Conservation (phyloP, 768 basidiomycete genomes). For the Pulveroboletus sp. region DNA sequence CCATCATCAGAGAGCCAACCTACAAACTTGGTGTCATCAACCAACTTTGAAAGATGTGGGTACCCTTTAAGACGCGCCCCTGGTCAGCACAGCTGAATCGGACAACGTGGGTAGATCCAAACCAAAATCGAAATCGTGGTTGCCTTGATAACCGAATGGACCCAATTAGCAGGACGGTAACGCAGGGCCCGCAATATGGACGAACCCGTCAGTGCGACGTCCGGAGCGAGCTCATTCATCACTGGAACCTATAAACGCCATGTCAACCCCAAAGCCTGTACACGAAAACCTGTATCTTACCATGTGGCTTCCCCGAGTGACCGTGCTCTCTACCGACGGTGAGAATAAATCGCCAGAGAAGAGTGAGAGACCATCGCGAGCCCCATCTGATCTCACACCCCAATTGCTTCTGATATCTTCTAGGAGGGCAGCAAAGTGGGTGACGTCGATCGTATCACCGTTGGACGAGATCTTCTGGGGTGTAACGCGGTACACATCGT, state of each 20-base stretch:
- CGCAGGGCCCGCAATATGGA: slow-evolving; percentile 1
- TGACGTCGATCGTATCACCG: slow-evolving; percentile 74
- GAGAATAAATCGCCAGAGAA: slow-evolving; percentile 92
- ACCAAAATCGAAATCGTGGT: slow-evolving; percentile 94
- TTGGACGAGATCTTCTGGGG: slow-evolving; percentile 64
- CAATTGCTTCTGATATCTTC: slow-evolving; percentile 60
- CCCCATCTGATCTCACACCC: slow-evolving; percentile 45
- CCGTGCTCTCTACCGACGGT: slow-evolving; percentile 81
- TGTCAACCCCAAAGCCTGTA: not conserved
- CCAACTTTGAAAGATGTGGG: slow-evolving; percentile 62
- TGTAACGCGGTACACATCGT: slow-evolving; percentile 80
- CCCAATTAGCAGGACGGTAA: slow-evolving; percentile 5
- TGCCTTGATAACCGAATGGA: slow-evolving; percentile 46
- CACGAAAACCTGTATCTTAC: slow-evolving; percentile 36
- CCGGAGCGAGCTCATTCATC: slow-evolving; percentile 76
- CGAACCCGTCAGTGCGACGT: slow-evolving; percentile 78
- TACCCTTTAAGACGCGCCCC: slow-evolving; percentile 46
- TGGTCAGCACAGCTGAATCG: not conserved
- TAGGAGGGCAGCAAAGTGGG: slow-evolving; percentile 77
- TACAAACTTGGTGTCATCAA: slow-evolving; percentile 74
- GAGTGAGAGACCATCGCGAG: slow-evolving; percentile 69
- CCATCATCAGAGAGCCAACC: slow-evolving; percentile 21
- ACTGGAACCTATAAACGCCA: slow-evolving; percentile 65
- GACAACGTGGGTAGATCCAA: slow-evolving; percentile 5
- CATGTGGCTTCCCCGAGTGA: slow-evolving; percentile 91